Evolutionary conservation across 331 rosid genomes (phyloP), one percentile per base, ranked within the genome.

Genomic region (Malus hybrid): DNA sequence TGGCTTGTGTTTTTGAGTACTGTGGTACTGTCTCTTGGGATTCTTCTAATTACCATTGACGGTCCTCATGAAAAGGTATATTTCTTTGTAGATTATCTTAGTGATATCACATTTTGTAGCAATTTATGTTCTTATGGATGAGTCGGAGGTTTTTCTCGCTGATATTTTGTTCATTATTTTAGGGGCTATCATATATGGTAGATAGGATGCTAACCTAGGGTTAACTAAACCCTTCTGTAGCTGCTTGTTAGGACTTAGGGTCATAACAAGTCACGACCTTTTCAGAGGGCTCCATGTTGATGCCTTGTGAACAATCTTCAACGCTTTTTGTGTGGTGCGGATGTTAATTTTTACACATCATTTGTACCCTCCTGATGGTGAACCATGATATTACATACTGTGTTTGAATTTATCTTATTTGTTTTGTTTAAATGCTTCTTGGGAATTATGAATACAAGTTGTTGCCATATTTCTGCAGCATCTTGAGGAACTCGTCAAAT

Each of bases 1-100:
- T 92, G 96, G 97, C 84, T 95, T 80, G 72, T 95, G 96, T 93
- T 90, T 75, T 84, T 82, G 74, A 85, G 90, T 86, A 67, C 79
- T 65, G 79, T 77, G n/a, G 77, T 87, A 54, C 85, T 72, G 74
- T 83, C 77, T 72, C 71, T 88, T 66, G 93, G 89, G 74, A 48
- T 92, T 84, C 77, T 87, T 80, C 83, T 95, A 74, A 70, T 87
- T 80, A 76, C 96, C 50, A 61, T 89, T 65, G 98, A 87, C 52
- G 91, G 92, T 73, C 85, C 83, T 59, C 91, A 92, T 63, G 99
- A 87, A 74, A 89, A 90, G 92, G 99, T 95, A 84, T 36, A 32
- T 63, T 69, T 36, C 60, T 29, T 67, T 56, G 16, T 71, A 63
- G 36, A 69, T 81, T 82, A 60, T 59, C 27, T 74, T 55, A 50